A percentile compares a stretch with the other conserved stretches of the same genome.
These are phyloP conservation scores for Stephania japonica DNA, from an alignment of 164 flowering plant species.

Conservation along the genomic window DNA sequence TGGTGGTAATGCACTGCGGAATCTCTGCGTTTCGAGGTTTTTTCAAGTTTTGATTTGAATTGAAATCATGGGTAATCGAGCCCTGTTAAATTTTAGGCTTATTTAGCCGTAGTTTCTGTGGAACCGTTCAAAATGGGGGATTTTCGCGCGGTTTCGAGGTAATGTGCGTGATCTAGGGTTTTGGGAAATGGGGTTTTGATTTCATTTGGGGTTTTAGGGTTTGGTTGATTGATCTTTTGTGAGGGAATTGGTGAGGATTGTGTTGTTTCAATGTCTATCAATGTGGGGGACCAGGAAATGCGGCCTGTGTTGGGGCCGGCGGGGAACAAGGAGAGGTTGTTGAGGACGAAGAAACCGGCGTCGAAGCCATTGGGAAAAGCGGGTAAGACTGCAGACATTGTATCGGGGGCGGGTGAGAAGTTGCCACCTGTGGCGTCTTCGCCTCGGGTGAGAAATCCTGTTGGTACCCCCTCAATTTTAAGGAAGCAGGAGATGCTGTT, in stretches of 20 bases:
- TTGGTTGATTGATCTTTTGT: background rate
- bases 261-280: constrained; percentile 45
- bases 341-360: constrained; percentile 32
- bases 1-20: constrained; percentile 33
- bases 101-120: background rate
- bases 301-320: constrained; percentile 52
- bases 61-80: background rate
- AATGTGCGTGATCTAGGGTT: constrained; percentile 1
- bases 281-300: constrained; percentile 55
- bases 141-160: background rate
- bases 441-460: constrained; percentile 15
- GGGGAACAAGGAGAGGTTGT: constrained; percentile 46
- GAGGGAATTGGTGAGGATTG: background rate
- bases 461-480: constrained; percentile 25
- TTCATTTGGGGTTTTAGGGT: background rate
- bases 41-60: constrained; percentile 7
- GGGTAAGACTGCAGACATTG: constrained; percentile 25
- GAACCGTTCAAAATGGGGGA: background rate
- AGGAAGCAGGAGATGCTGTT: constrained; percentile 31
- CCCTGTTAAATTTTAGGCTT: background rate
- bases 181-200: background rate
- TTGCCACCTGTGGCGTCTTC: constrained; percentile 19
- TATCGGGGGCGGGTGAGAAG: constrained; percentile 28
- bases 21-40: constrained; percentile 29
- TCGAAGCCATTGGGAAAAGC: constrained; percentile 41